These are phyloP conservation scores for Barnettozyma wickerhamii DNA, from an alignment of 805 yeast species.

Conservation along the genomic window DNA sequence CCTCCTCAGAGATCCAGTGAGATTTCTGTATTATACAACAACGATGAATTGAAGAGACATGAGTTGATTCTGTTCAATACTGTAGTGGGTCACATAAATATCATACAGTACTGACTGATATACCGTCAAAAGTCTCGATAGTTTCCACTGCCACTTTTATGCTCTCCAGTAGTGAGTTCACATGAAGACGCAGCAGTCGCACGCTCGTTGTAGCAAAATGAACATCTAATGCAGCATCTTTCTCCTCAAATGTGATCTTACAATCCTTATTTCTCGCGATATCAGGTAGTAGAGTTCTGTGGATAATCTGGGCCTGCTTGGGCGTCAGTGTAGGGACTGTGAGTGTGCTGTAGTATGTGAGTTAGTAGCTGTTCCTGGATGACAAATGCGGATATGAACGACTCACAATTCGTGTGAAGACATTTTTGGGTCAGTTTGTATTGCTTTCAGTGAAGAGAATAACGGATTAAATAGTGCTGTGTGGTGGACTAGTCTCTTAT, in stretches of 20 bases:
- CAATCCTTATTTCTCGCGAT: conserved; percentile 59
- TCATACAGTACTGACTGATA: conserved; percentile 31
- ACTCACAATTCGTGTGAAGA: conserved; percentile 4
- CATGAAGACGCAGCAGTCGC: conserved; percentile 77
- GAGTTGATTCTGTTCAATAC: no score
- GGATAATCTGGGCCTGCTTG: conserved; percentile 62
- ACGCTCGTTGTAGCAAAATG: conserved; percentile 61
- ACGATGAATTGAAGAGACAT: no score
- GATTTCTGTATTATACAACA: no score
- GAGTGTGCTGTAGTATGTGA: conserved; percentile 34
- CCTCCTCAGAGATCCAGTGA: no score
- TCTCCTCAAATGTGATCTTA: conserved; percentile 39
- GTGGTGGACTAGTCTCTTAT: no score
- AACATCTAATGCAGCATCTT: conserved; percentile 34
- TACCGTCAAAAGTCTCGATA: conserved; percentile 69
- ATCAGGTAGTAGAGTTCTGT: conserved; percentile 30
- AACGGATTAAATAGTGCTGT: no score
- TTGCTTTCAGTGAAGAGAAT: no score
- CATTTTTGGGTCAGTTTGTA: no score
- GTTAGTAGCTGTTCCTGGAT: neutral
- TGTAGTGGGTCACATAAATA: no score
- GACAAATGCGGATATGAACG: no score
- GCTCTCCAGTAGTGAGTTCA: conserved; percentile 74
- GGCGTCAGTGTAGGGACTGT: conserved; percentile 59
- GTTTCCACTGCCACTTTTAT: conserved; percentile 76